These are phyloP conservation scores for Termitomyces sp. DNA, from an alignment of 768 basidiomycete species.

Conservation along the genomic window DNA sequence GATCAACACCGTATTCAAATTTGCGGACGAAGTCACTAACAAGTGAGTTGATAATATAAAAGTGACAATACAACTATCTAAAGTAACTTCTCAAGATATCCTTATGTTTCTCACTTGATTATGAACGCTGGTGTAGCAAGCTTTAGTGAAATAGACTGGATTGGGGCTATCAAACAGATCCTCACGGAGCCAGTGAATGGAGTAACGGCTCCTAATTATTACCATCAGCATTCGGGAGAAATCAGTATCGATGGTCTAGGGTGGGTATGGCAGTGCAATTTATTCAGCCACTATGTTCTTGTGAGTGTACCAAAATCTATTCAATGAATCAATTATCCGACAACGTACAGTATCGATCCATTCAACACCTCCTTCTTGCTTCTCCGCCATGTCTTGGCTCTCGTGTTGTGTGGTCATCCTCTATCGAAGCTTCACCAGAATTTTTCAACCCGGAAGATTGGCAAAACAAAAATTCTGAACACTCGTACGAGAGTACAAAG, in stretches of 20 bases:
- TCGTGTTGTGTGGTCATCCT: slow-evolving; percentile 78
- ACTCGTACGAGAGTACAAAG: slow-evolving; percentile 69
- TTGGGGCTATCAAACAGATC: slow-evolving; percentile 39
- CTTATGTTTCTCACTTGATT: slow-evolving; percentile 76
- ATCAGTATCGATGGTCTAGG: slow-evolving; percentile 66
- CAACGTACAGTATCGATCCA: slow-evolving; percentile 50
- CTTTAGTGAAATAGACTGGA: slow-evolving; percentile 51
- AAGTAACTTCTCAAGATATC: slow-evolving; percentile 42
- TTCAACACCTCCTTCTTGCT: slow-evolving; percentile 47
- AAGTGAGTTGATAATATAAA: slow-evolving; percentile 34
- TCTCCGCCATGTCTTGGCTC: slow-evolving; percentile 36
- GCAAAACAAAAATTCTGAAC: slow-evolving; percentile 56
- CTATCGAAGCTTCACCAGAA: slow-evolving; percentile 50
- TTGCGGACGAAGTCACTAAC: slow-evolving; percentile 45
- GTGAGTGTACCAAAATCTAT: slow-evolving; percentile 27
- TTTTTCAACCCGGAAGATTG: slow-evolving; percentile 62
- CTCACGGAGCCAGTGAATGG: slow-evolving; percentile 34
- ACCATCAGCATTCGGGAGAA: slow-evolving; percentile 53
- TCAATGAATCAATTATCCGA: background rate
- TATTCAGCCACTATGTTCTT: slow-evolving; percentile 76
- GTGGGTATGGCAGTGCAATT: slow-evolving; percentile 80
- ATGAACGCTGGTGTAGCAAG: slow-evolving; percentile 73
- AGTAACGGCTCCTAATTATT: slow-evolving; percentile 50
- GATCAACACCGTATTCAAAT: slow-evolving; percentile 54
- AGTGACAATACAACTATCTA: background rate